These are phyloP conservation scores for Infundibulicybe gibba DNA, from an alignment of 768 basidiomycete genomes.

Conservation along the genomic window DNA sequence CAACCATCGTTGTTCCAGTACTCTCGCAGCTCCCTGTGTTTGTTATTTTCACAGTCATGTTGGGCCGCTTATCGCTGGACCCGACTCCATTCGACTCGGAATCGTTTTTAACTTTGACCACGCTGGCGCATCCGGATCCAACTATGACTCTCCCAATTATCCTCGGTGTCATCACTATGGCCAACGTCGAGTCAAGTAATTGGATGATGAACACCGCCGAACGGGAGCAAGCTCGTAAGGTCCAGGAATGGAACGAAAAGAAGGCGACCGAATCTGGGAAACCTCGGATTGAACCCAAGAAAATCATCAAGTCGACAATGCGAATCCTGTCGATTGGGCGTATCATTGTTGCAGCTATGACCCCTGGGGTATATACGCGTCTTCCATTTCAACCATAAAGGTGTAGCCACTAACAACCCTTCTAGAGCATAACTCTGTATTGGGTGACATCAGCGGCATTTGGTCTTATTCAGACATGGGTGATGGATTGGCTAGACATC, in stretches of 20 bases:
- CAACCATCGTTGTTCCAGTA: slow-evolving; percentile 58
- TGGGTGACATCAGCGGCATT: slow-evolving; percentile 78
- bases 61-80: slow-evolving; percentile 50
- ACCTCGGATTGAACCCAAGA: slow-evolving; percentile 37
- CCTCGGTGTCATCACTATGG: slow-evolving; percentile 71
- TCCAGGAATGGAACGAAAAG: slow-evolving; percentile 45
- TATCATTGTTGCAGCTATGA: slow-evolving; percentile 63
- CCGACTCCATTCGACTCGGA: slow-evolving; percentile 75
- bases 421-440: slow-evolving; percentile 65
- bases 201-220: slow-evolving; percentile 68
- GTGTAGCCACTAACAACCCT: slow-evolving; percentile 6
- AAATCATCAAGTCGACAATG: slow-evolving; percentile 50
- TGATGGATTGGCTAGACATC: slow-evolving; percentile 61
- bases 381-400: slow-evolving; percentile 1
- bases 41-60: slow-evolving; percentile 55
- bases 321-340: slow-evolving; percentile 59
- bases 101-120: slow-evolving; percentile 70
- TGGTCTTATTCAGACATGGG: slow-evolving; percentile 73
- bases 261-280: slow-evolving; percentile 42
- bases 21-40: slow-evolving; percentile 73
- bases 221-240: slow-evolving; percentile 42
- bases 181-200: slow-evolving; percentile 73
- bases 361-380: slow-evolving; percentile 58
- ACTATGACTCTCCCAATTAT: slow-evolving; percentile 67
- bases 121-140: slow-evolving; percentile 67